These are phyloP conservation scores for Naganishia sp. DNA, from an alignment of 1,284 basidiomycete genomes.

Conservation along the genomic window DNA sequence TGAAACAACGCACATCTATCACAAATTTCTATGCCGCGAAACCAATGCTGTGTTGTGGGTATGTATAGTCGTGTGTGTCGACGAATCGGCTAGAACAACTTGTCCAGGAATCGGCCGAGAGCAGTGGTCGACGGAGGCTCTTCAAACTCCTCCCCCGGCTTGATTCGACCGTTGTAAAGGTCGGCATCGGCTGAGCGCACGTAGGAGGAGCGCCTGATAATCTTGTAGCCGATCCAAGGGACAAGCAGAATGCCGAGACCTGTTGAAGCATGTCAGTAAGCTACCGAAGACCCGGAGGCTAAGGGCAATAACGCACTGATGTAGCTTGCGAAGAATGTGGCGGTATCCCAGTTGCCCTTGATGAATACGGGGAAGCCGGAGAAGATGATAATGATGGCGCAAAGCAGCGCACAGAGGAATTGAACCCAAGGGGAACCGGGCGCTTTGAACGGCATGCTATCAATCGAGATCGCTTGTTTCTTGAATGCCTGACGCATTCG, in stretches of 20 bases:
- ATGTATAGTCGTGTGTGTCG: not conserved
- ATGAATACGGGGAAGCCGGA: conserved; percentile 61
- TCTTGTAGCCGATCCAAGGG: conserved; percentile 28
- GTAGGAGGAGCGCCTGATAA: conserved; percentile 15
- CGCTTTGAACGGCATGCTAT: conserved; percentile 61
- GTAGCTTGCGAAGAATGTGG: conserved; percentile 53
- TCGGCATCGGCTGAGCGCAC: conserved; percentile 27
- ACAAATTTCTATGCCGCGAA: conserved; percentile 5
- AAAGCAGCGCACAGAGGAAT: conserved; percentile 55
- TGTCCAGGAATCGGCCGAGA: conserved; percentile 21
- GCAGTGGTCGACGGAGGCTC: conserved; percentile 10
- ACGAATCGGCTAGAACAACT: conserved; percentile 12
- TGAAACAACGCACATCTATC: conserved; percentile 11
- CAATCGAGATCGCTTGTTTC: conserved; percentile 62
- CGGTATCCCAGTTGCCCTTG: conserved; percentile 59
- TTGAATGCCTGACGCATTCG: conserved; percentile 58
- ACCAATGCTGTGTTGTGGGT: too few species aligned
- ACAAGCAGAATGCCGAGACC: conserved; percentile 21
- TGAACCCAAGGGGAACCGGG: conserved; percentile 57
- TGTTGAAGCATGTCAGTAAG: not conserved
- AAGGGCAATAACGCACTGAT: conserved; percentile 38
- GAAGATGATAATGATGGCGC: conserved; percentile 26
- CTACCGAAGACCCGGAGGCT: not conserved
- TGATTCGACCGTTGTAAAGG: conserved; percentile 28
- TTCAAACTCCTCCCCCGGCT: conserved; percentile 27